Base-by-base conservation (phyloP, 164 flowering plant genomes). In the Aristolochia contorta region DNA sequence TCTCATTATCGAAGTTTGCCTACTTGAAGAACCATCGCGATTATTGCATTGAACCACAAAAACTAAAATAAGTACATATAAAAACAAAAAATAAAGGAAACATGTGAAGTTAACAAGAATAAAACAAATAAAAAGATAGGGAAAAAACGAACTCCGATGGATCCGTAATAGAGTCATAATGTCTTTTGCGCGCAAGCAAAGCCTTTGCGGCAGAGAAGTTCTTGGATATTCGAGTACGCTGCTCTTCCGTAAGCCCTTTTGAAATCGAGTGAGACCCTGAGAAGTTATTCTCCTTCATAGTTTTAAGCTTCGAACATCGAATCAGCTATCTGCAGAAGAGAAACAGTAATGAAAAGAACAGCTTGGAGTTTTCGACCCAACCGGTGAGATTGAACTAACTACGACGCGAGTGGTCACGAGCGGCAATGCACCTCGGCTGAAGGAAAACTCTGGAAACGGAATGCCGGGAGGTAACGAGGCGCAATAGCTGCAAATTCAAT, bases 121-220 rank as follows among this genome's bases (percentile, higher is more conserved):
- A 3, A 21, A 30, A 30, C 30, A 15, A 27, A 58, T 19, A 32
- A 59, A n/a, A 54, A 58, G 50, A 22, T 64, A 55, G 56, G 16
- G 12, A 3, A 48, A 10, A 23, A 7, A 16, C 65, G 43, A 24
- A 62, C 65, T 53, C 37, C 33, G 12, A 14, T 22, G 63, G 50
- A 45, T 5, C 25, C 1, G 61, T 43, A 4, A 47, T 4, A 23
- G 47, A 23, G 3, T 57, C 67, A 20, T 55, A 75, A 46, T 79
- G 77, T 25, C 92, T 71, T 63, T 91, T 91, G 18, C 90, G 87
- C 66, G 79, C 71, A 16, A 89, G 85, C 58, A 82, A 80, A 2
- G 89, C 91, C 73, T 89, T 86, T 2, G 92, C 87, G 13, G 92
- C 87, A 60, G 84, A 73, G 70, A 81, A 85, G 15, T 75, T 82